Conservation (phyloP, 2,329 filamentous ascomycete genomes). For the Neonectria ditissima region DNA sequence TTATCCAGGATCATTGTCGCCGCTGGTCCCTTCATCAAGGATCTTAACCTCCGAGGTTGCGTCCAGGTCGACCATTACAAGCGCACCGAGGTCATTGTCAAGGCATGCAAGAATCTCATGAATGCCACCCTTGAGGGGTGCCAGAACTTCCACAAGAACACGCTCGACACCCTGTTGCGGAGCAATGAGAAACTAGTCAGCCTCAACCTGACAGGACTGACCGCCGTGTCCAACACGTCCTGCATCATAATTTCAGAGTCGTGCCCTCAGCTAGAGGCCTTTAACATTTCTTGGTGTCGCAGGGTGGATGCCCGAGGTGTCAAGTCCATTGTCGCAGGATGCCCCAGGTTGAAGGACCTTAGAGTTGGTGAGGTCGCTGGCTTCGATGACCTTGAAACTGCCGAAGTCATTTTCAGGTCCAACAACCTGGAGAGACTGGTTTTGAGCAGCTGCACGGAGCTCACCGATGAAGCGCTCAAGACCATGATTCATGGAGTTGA, state of each 20-base stretch:
- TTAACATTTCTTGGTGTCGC: constrained; percentile 95
- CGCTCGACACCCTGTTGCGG: constrained; percentile 80
- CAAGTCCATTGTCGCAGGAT: constrained; percentile 77
- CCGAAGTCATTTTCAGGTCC: constrained; percentile 78
- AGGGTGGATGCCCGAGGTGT: constrained; percentile 85
- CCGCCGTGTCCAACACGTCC: constrained; percentile 82
- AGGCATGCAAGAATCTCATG: constrained; percentile 86
- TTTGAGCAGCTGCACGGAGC: constrained; percentile 81
- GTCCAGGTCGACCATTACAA: constrained; percentile 88
- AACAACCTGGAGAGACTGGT: constrained; percentile 88
- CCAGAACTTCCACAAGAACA: constrained; percentile 81
- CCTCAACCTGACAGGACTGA: constrained; percentile 86
- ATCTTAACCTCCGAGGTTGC: constrained; percentile 91
- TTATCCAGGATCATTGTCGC: constrained; percentile 86
- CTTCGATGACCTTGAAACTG: constrained; percentile 80
- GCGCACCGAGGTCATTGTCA: constrained; percentile 80
- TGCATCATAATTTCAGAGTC: constrained; percentile 87
- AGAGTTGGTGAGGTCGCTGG: constrained; percentile 84
- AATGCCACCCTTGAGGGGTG: constrained; percentile 92
- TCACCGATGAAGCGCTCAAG: constrained; percentile 80
- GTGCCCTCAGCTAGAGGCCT: constrained; percentile 82
- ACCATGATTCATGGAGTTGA: constrained; percentile 81
- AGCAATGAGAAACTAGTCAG: constrained; percentile 83
- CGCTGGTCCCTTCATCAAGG: constrained; percentile 89
- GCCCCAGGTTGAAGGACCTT: constrained; percentile 80